Evolutionary conservation across 345 rosid species (phyloP).

Genomic region (Sonneratia caseolaris): DNA sequence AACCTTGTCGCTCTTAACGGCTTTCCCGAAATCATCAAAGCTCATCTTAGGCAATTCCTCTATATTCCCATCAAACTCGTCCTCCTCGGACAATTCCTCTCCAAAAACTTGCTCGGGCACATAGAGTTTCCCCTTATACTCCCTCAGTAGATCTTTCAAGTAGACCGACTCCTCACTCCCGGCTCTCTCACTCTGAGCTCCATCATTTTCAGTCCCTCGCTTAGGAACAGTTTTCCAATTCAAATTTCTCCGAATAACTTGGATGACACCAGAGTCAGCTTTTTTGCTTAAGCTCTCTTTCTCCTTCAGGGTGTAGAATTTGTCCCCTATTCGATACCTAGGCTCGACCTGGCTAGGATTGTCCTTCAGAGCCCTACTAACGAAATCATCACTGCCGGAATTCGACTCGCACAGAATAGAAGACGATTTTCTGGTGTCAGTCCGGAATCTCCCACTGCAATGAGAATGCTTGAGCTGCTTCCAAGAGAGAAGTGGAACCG

Average conservation of each 20-base stretch:
- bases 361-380: constrained; percentile 40
- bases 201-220: constrained; percentile 13
- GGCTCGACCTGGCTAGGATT: constrained; percentile 84
- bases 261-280: constrained; percentile 29
- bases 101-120: constrained; percentile 89
- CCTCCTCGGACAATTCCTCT: constrained; percentile 58
- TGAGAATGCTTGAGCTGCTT: constrained; percentile 4
- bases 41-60: constrained; percentile 65
- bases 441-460: constrained; percentile 5
- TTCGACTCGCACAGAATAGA: constrained; percentile 5
- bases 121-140: constrained; percentile 73
- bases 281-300: constrained; percentile 38
- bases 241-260: constrained; percentile 32
- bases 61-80: constrained; percentile 49
- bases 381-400: constrained; percentile 14
- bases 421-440: not conserved
- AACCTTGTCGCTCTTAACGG: constrained; percentile 50
- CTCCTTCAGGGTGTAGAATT: constrained; percentile 51
- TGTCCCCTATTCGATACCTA: constrained; percentile 45
- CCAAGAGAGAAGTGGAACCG: not conserved
- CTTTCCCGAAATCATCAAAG: constrained; percentile 60
- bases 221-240: constrained; percentile 23
- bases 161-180: constrained; percentile 37
- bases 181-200: constrained; percentile 16
- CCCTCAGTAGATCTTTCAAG: constrained; percentile 68